phyloP scores from a whole-genome alignment of 2,329 filamentous ascomycete genomes.

The Chrysosphaeria jannelii region DNA sequence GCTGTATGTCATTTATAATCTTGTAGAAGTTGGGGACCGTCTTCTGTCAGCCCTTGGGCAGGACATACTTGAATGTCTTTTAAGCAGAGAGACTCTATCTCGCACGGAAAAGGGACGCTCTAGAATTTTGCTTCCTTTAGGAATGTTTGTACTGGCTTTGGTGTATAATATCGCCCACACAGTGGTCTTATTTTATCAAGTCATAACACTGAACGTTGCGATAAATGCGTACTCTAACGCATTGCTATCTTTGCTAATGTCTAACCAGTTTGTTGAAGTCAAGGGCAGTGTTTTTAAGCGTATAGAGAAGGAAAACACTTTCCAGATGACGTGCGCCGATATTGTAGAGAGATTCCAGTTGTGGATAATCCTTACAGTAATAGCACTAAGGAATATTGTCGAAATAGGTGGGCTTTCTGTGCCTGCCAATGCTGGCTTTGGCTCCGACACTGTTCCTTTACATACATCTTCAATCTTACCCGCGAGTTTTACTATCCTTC shows the following conservation, averaged over 20 bases:
- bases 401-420: slow-evolving; percentile 67
- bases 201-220: slow-evolving; percentile 89
- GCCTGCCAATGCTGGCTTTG: slow-evolving; percentile 12
- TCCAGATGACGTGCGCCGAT: slow-evolving; percentile 87
- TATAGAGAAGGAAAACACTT: slow-evolving; percentile 91
- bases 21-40: slow-evolving; percentile 75
- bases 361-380: slow-evolving; percentile 92
- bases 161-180: slow-evolving; percentile 72
- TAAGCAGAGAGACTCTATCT: slow-evolving; percentile 76
- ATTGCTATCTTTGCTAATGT: slow-evolving; percentile 66
- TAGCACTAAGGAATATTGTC: slow-evolving; percentile 83
- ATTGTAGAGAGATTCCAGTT: slow-evolving; percentile 92
- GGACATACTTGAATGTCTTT: slow-evolving; percentile 84
- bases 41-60: slow-evolving; percentile 77
- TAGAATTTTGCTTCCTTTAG: slow-evolving; percentile 65
- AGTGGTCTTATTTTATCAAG: slow-evolving; percentile 77
- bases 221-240: slow-evolving; percentile 98
- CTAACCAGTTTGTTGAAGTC: slow-evolving; percentile 97
- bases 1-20: slow-evolving; percentile 95
- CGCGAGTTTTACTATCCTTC: slow-evolving; percentile 69
- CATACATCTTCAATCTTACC: slow-evolving; percentile 52
- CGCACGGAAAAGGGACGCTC: slow-evolving; percentile 67
- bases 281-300: slow-evolving; percentile 97
- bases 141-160: slow-evolving; percentile 69
- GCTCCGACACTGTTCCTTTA: slow-evolving; percentile 20